Evolutionary conservation across 345 rosid genomes (phyloP), one percentile per base, ranked within the genome.

Genomic region (Citrus glauca): DNA sequence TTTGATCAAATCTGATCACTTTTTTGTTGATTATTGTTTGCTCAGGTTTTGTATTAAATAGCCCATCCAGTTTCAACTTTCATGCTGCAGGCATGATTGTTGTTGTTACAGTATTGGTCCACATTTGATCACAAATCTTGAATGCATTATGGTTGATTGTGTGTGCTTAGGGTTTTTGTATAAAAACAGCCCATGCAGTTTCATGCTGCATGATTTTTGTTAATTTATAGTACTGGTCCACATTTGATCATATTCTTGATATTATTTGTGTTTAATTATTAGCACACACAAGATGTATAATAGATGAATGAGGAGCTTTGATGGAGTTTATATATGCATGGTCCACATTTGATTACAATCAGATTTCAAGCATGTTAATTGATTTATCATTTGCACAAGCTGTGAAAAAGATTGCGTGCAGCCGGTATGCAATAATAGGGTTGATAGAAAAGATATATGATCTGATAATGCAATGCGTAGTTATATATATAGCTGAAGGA

Each of bases 291-390:
- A 13, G 50, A 45, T 45, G 16, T 45, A 45, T 11, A 45, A 45
- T 13, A 45, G 50, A 11, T 2, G 50, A 45, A 45, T 45, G 17
- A 0, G 50, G 50, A 45, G 50, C 50, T 59, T 4, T 28, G 27
- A 27, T 74, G 59, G 35, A 22, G 48, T 30, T 61, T 13, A 24
- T 4, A 11, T 20, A 32, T 42, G 22, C 9, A 25, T 42, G 77
- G 78, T 65, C 71, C 71, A 75, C 71, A 65, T 22, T 64, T 76
- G 79, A 66, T 76, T 61, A 24, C 79, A 76, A 55, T 66, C 72
- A 66, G 78, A 74, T 74, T 74, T 62, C 69, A 42, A 27, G 17
- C 22, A 42, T 65, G 61, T 16, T 75, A 7, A 16, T 9, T 19
- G 33, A 68, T 73, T 60, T 42, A 60, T 75, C 17, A 7, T 20